Base-by-base conservation (phyloP, 164 flowering plant species). In the Vitis amurensis region DNA sequence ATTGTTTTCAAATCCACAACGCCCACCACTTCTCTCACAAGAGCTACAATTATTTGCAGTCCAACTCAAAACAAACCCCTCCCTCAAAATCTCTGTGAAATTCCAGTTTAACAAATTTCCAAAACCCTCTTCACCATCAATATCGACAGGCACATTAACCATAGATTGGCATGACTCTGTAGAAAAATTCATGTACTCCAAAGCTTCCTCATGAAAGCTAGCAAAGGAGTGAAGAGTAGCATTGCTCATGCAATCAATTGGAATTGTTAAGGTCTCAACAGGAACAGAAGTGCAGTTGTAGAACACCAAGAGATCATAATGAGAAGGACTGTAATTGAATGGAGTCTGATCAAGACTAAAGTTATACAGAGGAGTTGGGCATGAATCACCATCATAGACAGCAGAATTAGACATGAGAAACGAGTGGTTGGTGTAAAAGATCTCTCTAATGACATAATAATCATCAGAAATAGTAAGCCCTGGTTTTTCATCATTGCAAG, bases 21-120 rank as follows among this genome's bases (percentile, higher is more conserved):
- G 77, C 9, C 82, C 82, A 9, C 81, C 84, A 63, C 80, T 76
- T 4, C 1, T 47, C 67, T 64, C 73, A 57, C 87, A 82, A 9
- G 44, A 50, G 50, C 74, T 53, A 75, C 87, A 85, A 70, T 72
- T 66, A 55, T 37, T 66, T 29, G 77, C 78, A 72, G 70, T 71
- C 86, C 86, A 86, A 44, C 77, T 77, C 77, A 84, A 68, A 30
- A 75, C 15, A 68, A 86, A 84, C 17, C 89, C 89, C 73, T 65
- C 71, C 73, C 69, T 70, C 70, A 84, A 61, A 59, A 85, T 27
- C 15, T 82, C 82, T 11, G 69, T 67, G 52, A 79, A 79, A 63
- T 57, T 77, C 78, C 66, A 79, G 11, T 49, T 11, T 66, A 49
- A 1, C 60, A 79, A 47, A 23, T 19, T 59, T 3, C 30, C 27